A percentile compares a stretch with the other conserved stretches of the same genome.
Conservation (phyloP, 2,329 filamentous ascomycete genomes). For the Atkinsonella texensis region DNA sequence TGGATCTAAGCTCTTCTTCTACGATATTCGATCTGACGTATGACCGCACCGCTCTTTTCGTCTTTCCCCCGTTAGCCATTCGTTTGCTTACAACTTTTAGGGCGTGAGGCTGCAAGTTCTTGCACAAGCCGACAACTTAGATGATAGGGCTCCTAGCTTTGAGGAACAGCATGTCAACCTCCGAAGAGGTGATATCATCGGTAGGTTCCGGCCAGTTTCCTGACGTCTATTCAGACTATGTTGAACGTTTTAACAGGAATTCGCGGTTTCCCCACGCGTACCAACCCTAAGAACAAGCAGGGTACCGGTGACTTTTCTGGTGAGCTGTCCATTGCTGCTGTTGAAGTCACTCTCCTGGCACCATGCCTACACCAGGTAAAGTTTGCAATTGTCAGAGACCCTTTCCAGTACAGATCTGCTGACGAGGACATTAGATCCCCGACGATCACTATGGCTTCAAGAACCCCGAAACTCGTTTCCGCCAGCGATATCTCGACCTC, state of each 20-base stretch:
- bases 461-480: slow-evolving; percentile 85
- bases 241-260: slow-evolving; percentile 11
- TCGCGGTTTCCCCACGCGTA: slow-evolving; percentile 37
- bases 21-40: slow-evolving; percentile 45
- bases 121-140: slow-evolving; percentile 73
- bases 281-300: slow-evolving; percentile 79
- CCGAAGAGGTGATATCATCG: slow-evolving; percentile 85
- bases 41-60: neutral
- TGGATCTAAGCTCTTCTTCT: slow-evolving; percentile 81
- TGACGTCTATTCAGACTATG: neutral
- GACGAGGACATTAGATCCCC: slow-evolving; percentile 34
- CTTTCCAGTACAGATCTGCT: neutral
- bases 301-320: slow-evolving; percentile 55
- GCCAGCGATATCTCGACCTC: slow-evolving; percentile 87
- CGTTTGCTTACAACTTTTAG: slow-evolving; percentile 12
- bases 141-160: slow-evolving; percentile 55
- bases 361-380: slow-evolving; percentile 63
- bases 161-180: slow-evolving; percentile 82
- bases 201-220: slow-evolving; percentile 21
- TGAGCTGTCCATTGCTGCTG: slow-evolving; percentile 88
- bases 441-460: slow-evolving; percentile 90
- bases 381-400: slow-evolving; percentile 26
- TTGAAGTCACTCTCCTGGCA: slow-evolving; percentile 71
- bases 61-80: neutral
- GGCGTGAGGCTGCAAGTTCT: slow-evolving; percentile 74